Percentiles rank a stretch among this genome's conserved stretches.
These are phyloP conservation scores for Colletotrichum gigasporum DNA, from an alignment of 2,329 filamentous ascomycete species.

Conservation along the genomic window DNA sequence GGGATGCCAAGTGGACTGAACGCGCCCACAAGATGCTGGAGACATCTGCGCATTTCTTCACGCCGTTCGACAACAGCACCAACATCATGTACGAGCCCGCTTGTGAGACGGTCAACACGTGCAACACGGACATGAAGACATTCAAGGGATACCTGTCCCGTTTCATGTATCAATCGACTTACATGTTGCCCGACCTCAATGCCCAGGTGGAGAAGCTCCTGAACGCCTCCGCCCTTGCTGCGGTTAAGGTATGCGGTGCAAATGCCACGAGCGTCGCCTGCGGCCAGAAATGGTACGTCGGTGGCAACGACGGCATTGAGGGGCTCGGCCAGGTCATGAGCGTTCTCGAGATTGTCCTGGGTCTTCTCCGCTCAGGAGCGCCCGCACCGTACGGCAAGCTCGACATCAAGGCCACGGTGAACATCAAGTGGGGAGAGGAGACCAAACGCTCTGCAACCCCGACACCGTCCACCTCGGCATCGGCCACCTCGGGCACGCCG, in stretches of 20 bases:
- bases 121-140: conserved; percentile 71
- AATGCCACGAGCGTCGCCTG: conserved; percentile 62
- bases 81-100: conserved; percentile 72
- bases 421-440: too few species aligned
- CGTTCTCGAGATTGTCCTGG: conserved; percentile 71
- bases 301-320: conserved; percentile 61
- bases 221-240: conserved; percentile 62
- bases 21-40: conserved; percentile 62
- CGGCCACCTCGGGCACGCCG: too few species aligned
- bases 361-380: conserved; percentile 53
- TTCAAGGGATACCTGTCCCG: conserved; percentile 76
- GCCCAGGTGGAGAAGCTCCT: conserved; percentile 58
- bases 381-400: not conserved
- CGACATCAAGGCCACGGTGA: too few species aligned
- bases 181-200: conserved; percentile 64
- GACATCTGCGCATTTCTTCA: conserved; percentile 63
- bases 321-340: conserved; percentile 73
- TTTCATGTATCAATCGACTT: conserved; percentile 68
- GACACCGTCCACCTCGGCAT: too few species aligned
- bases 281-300: conserved; percentile 70
- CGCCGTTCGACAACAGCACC: conserved; percentile 58
- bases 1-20: conserved; percentile 61
- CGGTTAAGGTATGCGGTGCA: conserved; percentile 65
- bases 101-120: conserved; percentile 68
- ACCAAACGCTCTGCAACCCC: too few species aligned